Base-by-base conservation (phyloP, 1,284 basidiomycete genomes). In the Coniferiporia sulphurascens region DNA sequence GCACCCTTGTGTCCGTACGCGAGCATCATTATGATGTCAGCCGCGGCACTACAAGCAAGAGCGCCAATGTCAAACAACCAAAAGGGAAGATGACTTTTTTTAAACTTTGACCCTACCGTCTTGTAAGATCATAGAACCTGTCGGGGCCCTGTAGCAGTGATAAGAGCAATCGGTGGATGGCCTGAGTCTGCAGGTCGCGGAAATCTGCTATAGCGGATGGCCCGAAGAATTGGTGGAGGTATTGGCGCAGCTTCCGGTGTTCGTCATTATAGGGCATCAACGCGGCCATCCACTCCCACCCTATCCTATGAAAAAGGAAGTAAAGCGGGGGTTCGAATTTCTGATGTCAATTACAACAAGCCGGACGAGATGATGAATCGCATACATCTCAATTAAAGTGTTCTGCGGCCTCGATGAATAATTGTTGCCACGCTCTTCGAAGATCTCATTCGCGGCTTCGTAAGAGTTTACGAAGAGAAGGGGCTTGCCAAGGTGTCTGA, bases 401-500 rank as follows among this genome's bases (percentile, higher is more conserved):
- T 43, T 55, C 4, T 15, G 32, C 9, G 60, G 60, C 32, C 60
- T 35, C 12, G 51, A 54, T 17, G 52, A 58, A 38, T 62, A 62
- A n/a, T 35, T 62, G 3, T 35, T 19, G 10, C 56, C 45, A 0
- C 56, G 55, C 27, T 58, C 55, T 22, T 62, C 60, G 19, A 62
- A 52, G 6, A 62, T 35, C 34, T 62, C 60, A 12, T 50, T 43
- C 13, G 52, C 56, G 32, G 38, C 44, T 17, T 62, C 34, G 43
- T 58, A 58, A 2, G 60, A 49, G 46, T 62, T 62, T 8, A 62
- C 15, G 22, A 62, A 54, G 36, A 62, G 17, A 15, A 32, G 48
- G 12, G 52, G 52, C 13, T 22, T 44, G n/a, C 56, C 56, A 19
- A 62, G 41, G 35, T 49, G 45, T 44, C 45, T 35, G 0, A 62